A percentile compares a stretch with the other conserved stretches of the same genome.
Evolutionary conservation across 1,139 yeast genomes (phyloP).

Genomic region (Meyerozyma smithsonii): DNA sequence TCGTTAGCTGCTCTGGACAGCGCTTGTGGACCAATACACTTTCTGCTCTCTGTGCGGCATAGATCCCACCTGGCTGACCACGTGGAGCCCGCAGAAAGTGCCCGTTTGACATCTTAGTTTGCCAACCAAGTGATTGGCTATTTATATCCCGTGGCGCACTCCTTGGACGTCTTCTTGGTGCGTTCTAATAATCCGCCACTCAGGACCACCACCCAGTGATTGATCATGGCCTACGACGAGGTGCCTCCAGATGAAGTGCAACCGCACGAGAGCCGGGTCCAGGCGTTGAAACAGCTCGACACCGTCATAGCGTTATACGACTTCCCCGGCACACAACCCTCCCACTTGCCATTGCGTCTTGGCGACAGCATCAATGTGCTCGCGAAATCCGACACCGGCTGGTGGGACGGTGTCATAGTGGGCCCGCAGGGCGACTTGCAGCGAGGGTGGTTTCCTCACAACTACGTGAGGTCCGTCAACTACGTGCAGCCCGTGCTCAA

Average conservation of each 20-base stretch:
- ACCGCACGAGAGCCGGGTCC: slow-evolving; percentile 6
- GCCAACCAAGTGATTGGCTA: no score
- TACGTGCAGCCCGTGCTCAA: slow-evolving; percentile 44
- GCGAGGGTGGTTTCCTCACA: slow-evolving; percentile 78
- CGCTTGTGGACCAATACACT: no score
- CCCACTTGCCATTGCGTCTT: slow-evolving; percentile 40
- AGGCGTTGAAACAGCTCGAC: slow-evolving; percentile 30
- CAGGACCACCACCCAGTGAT: not conserved
- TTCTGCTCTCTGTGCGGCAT: no score
- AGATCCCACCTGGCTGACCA: no score
- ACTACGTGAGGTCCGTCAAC: slow-evolving; percentile 46
- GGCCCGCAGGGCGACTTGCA: slow-evolving; percentile 36
- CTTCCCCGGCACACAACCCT: slow-evolving; percentile 43
- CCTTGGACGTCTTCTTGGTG: no score
- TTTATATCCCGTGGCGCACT: no score
- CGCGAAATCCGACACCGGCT: slow-evolving; percentile 51
- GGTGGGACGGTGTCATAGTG: slow-evolving; percentile 73
- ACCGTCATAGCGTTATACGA: slow-evolving; percentile 51
- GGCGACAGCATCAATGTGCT: slow-evolving; percentile 52
- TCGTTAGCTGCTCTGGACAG: not conserved
- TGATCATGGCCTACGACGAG: slow-evolving; percentile 10
- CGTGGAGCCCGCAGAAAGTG: no score
- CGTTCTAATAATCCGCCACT: no score
- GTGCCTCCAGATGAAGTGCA: slow-evolving; percentile 12
- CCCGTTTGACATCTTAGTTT: no score